These are phyloP conservation scores for Exsudoporus floridanus DNA, from an alignment of 1,284 basidiomycete species.

Conservation along the genomic window DNA sequence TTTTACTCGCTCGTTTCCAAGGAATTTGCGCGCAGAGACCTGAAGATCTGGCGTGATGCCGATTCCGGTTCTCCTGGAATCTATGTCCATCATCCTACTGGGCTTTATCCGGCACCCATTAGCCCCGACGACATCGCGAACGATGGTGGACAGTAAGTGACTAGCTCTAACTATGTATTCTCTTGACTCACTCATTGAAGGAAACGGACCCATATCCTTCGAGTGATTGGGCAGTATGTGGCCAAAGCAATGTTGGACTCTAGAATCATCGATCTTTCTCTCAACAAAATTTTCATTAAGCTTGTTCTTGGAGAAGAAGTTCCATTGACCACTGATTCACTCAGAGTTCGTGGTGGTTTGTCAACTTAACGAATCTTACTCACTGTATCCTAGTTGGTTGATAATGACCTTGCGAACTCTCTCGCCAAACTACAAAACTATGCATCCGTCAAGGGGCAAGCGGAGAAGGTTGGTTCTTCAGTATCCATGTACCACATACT, in stretches of 20 bases:
- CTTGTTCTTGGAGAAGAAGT: slow-evolving; percentile 84
- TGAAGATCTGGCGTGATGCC: slow-evolving; percentile 90
- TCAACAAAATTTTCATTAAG: slow-evolving; percentile 92
- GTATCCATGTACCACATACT: slow-evolving; percentile 4
- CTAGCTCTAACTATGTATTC: background rate
- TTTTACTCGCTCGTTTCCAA: slow-evolving; percentile 94
- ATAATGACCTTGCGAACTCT: slow-evolving; percentile 82
- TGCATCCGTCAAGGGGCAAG: slow-evolving; percentile 42
- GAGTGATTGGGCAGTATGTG: slow-evolving; percentile 94
- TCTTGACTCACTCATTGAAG: slow-evolving; percentile 36
- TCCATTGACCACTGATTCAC: slow-evolving; percentile 76
- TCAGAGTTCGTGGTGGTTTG: slow-evolving; percentile 56
- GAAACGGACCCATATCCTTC: slow-evolving; percentile 81
- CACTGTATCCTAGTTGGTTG: slow-evolving; percentile 61
- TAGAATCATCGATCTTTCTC: slow-evolving; percentile 92
- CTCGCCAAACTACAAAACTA: slow-evolving; percentile 75
- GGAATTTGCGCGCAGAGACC: slow-evolving; percentile 85
- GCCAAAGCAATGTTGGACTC: slow-evolving; percentile 98
- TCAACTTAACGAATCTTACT: slow-evolving; percentile 8
- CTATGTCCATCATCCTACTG: slow-evolving; percentile 80
- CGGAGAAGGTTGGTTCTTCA: slow-evolving; percentile 51
- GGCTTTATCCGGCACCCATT: slow-evolving; percentile 88
- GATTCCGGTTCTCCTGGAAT: slow-evolving; percentile 61
- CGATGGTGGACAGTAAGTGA: slow-evolving; percentile 69
- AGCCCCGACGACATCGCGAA: slow-evolving; percentile 60